Conservation (phyloP, 257 asterid genomes). For the Cordia subcordata region DNA sequence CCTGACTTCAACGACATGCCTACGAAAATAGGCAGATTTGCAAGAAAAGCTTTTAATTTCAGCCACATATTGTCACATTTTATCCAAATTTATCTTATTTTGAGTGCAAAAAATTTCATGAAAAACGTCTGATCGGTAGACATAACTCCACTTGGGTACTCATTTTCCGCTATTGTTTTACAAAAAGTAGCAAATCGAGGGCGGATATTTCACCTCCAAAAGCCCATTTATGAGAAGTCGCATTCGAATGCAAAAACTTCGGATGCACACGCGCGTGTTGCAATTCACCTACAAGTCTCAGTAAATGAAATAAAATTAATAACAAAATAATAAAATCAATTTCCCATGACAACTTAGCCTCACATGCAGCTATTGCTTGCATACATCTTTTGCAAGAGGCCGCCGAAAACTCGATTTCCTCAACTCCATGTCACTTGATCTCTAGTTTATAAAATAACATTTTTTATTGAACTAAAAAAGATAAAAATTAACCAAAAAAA, state of each 20-base stretch:
- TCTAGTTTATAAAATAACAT: too few relatives aligned
- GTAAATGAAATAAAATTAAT: too few relatives aligned
- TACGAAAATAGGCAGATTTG: not conserved
- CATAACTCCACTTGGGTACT: not conserved
- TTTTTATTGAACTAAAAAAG: not conserved
- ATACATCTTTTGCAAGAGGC: too few relatives aligned
- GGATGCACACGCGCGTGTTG: conserved; percentile 98
- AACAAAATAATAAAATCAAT: not conserved
- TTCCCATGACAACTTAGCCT: too few relatives aligned
- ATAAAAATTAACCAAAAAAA: not conserved
- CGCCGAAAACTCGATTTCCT: too few relatives aligned
- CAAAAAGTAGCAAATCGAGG: not conserved
- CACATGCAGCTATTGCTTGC: too few relatives aligned
- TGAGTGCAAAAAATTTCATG: too few relatives aligned
- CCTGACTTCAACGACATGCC: not conserved
- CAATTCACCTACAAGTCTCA: conserved; percentile 53
- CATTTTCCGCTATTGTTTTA: not conserved
- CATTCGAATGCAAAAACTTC: conserved; percentile 88
- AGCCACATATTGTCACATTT: too few relatives aligned
- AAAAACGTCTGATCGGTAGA: too few relatives aligned
- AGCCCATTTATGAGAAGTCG: conserved; percentile 97
- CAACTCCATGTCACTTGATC: too few relatives aligned
- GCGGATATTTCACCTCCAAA: conserved; percentile 59
- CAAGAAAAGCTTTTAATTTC: too few relatives aligned
- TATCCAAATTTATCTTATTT: too few relatives aligned